Percentiles rank a stretch among this genome's conserved stretches.
phyloP scores from a whole-genome alignment of 2,329 filamentous ascomycete species.

The Fusarium subglutinans region DNA sequence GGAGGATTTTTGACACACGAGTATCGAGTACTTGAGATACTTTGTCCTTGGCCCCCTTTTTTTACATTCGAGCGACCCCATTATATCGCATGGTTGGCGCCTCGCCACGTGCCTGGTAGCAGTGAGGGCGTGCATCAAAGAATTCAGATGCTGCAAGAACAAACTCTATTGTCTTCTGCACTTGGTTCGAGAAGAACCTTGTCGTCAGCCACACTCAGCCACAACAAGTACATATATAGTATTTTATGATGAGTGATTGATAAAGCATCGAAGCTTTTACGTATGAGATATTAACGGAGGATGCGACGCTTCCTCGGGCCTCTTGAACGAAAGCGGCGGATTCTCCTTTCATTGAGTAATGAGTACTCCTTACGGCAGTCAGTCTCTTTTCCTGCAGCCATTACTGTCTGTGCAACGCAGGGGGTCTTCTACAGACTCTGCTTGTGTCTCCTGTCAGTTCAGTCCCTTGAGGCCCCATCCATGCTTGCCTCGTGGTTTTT shows the following conservation, averaged over 20 bases:
- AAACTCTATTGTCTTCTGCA: slow-evolving; percentile 23
- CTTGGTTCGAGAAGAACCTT: slow-evolving; percentile 27
- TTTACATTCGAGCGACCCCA: neutral
- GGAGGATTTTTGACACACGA: slow-evolving; percentile 3
- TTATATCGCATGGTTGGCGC: slow-evolving; percentile 29
- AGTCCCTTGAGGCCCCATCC: slow-evolving; percentile 14
- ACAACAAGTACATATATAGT: slow-evolving; percentile 1
- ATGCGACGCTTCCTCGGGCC: neutral
- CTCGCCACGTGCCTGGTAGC: slow-evolving; percentile 36
- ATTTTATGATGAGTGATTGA: neutral
- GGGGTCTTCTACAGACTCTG: neutral
- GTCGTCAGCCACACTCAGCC: slow-evolving; percentile 23
- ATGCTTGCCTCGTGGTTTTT: slow-evolving; percentile 32
- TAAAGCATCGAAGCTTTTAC: slow-evolving; percentile 11
- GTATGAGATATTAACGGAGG: slow-evolving; percentile 17
- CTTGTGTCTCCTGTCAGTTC: slow-evolving; percentile 5
- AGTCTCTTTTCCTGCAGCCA: neutral
- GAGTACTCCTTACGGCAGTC: neutral
- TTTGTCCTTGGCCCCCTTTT: slow-evolving; percentile 13
- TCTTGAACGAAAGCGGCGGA: neutral
- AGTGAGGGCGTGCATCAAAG: slow-evolving; percentile 23
- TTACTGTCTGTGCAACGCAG: slow-evolving; percentile 20
- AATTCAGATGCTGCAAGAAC: slow-evolving; percentile 6
- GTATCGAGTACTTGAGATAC: slow-evolving; percentile 34
- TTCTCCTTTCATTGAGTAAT: slow-evolving; percentile 2